Conservation (phyloP, 2,329 filamentous ascomycete species). For the Ilyonectria mors-panacis region DNA sequence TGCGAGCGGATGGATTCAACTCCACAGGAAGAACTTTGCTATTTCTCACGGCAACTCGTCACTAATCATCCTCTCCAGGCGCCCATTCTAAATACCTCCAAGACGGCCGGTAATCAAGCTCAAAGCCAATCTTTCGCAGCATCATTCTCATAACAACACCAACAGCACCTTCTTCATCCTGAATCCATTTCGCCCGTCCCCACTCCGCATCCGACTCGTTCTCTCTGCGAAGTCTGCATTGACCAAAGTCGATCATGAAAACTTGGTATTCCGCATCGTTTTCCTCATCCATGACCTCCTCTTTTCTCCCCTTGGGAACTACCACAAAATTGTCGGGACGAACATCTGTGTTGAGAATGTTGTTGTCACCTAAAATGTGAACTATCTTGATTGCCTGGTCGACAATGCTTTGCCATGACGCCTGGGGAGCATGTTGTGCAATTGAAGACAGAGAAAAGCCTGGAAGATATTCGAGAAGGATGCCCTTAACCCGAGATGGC, state of each 20-base stretch:
- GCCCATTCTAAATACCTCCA: constrained; percentile 31
- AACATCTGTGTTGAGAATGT: constrained; percentile 44
- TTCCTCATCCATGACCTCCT: not conserved
- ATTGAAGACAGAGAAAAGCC: constrained; percentile 34
- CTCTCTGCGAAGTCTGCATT: constrained; percentile 33
- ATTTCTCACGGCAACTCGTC: too few relatives aligned
- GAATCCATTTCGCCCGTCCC: constrained; percentile 34
- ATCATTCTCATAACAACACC: constrained; percentile 33
- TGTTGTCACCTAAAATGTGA: constrained; percentile 38
- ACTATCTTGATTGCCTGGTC: constrained; percentile 39
- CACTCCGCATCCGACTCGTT: constrained; percentile 42
- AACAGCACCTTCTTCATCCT: constrained; percentile 44
- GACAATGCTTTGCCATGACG: constrained; percentile 34
- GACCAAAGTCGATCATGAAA: constrained; percentile 48
- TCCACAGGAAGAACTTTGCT: too few relatives aligned
- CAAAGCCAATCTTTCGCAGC: constrained; percentile 34
- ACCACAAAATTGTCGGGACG: constrained; percentile 45
- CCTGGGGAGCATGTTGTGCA: constrained; percentile 6
- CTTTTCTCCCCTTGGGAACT: not conserved
- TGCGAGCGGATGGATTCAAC: too few relatives aligned
- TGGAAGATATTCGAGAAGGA: constrained; percentile 40
- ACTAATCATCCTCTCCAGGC: constrained; percentile 4
- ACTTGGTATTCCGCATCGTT: constrained; percentile 21
- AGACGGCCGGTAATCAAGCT: constrained; percentile 22
- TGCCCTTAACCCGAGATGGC: constrained; percentile 30